Percentiles rank a stretch among this genome's conserved stretches.
Conservation (phyloP, 2,329 filamentous ascomycete species). For the Kalaharituber pfeilii region DNA sequence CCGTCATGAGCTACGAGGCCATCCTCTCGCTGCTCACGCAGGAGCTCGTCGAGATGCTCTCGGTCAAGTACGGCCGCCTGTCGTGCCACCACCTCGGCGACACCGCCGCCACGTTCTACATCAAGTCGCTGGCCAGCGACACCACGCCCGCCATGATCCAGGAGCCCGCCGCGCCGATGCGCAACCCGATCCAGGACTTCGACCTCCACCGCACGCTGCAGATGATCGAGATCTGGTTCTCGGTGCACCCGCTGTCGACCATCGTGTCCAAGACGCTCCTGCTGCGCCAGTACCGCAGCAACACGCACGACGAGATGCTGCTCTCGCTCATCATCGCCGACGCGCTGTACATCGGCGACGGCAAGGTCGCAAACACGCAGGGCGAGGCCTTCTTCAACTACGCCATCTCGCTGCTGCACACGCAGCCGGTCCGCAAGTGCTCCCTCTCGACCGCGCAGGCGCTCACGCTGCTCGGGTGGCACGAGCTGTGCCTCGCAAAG, state of each 20-base stretch:
- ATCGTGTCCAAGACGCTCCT: slow-evolving; percentile 16
- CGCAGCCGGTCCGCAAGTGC: slow-evolving; percentile 10
- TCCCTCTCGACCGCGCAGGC: slow-evolving; percentile 12
- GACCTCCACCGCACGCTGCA: slow-evolving; percentile 13
- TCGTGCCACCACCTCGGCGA: slow-evolving; percentile 12
- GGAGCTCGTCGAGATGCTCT: slow-evolving; percentile 15
- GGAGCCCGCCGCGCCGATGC: neutral
- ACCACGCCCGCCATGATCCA: neutral
- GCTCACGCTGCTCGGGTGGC: slow-evolving; percentile 14
- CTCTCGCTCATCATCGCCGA: slow-evolving; percentile 15
- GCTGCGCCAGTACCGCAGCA: slow-evolving; percentile 15
- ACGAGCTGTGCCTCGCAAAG: slow-evolving; percentile 14
- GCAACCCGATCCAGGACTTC: slow-evolving; percentile 8
- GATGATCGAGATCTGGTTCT: slow-evolving; percentile 16
- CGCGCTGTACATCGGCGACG: slow-evolving; percentile 15
- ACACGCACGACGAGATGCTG: slow-evolving; percentile 15
- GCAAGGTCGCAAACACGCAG: slow-evolving; percentile 3
- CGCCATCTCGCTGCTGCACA: slow-evolving; percentile 11
- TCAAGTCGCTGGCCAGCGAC: neutral
- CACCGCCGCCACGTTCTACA: neutral
- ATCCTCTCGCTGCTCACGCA: slow-evolving; percentile 14
- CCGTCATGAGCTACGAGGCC: slow-evolving; percentile 14
- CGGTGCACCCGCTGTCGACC: slow-evolving; percentile 11
- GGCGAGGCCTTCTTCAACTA: slow-evolving; percentile 15
- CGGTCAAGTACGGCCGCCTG: slow-evolving; percentile 14